Base-by-base conservation (phyloP, 768 basidiomycete genomes). In the Lactarius akahatsu region DNA sequence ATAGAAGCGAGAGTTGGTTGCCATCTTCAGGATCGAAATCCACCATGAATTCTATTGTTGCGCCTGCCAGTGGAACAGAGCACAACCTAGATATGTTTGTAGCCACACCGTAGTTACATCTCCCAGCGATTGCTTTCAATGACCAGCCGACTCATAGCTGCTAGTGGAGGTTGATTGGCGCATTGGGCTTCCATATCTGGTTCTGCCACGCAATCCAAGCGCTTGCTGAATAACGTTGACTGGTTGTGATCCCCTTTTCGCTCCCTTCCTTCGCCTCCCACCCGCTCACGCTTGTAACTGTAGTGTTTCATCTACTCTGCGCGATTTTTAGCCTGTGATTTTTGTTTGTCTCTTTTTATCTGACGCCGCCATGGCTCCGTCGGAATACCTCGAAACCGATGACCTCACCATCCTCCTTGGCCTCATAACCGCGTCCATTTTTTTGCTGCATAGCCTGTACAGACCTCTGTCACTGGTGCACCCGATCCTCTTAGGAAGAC, bases 401-500 rank as follows among this genome's bases (percentile, higher is more conserved):
- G 91, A 92, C 78, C 76, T 91, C 62, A 91, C 91, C 40, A 85
- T 92, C 66, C 83, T 92, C 40, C 82, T 92, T 11, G 87, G 86
- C 59, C 83, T 93, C 68, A 87, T 89, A 41, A 86, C 86, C 4
- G 89, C 87, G 3, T 89, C 89, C 10, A 83, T 91, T 45, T 92
- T 91, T 74, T 81, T 92, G 38, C 79, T 92, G 54, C 87, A 87
- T 73, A 92, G 86, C 74, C 78, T 91, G 67, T 91, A 92, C 78
- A 91, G 84, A 71, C 90, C 90, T 4, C 90, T 90, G 71, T 88
- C 90, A 2, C 84, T 96, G 52, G 94, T 96, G 0, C 95, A 97
- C 73, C 95, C 95, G n/a, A 90, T 98, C 70, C 82, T 96, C 10
- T 83, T 98, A 1, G 94, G 95, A 8, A 81, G 94, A 59, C 95